A percentile compares a stretch with the other conserved stretches of the same genome.
Conservation (phyloP, 1,139 yeast species). For the Chernovozyma sophiae-reginae region DNA sequence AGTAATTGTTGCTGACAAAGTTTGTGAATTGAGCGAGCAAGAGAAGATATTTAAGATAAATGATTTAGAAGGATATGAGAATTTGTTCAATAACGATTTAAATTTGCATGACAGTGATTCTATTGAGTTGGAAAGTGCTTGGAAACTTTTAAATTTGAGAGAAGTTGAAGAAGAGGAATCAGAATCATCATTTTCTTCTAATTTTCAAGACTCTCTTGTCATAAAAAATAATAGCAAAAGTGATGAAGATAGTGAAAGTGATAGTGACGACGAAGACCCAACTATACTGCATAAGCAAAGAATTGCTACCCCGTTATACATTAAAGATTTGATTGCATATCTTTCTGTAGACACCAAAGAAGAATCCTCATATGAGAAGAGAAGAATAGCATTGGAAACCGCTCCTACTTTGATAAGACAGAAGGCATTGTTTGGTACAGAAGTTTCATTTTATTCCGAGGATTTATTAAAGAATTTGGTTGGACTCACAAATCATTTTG, state of each 20-base stretch:
- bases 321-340: constrained; percentile 59
- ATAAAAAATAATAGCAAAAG: constrained; percentile 1
- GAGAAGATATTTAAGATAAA: constrained; percentile 37
- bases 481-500: constrained; percentile 46
- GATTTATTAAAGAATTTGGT: constrained; percentile 43
- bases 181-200: constrained; percentile 3
- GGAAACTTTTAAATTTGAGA: constrained; percentile 11
- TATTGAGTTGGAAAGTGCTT: constrained; percentile 11
- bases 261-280: constrained; percentile 54
- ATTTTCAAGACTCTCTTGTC: too few relatives aligned
- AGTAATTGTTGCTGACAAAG: constrained; percentile 42
- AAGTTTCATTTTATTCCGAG: constrained; percentile 46
- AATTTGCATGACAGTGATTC: constrained; percentile 6
- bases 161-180: constrained; percentile 1
- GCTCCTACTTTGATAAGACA: constrained; percentile 56
- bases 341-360: constrained; percentile 41
- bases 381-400: constrained; percentile 41
- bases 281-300: constrained; percentile 30
- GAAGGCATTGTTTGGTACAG: constrained; percentile 51
- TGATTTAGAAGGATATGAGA: constrained; percentile 5
- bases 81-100: constrained; percentile 1
- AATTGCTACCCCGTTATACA: constrained; percentile 54
- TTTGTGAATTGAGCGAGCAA: constrained; percentile 31
- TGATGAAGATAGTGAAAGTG: constrained; percentile 30
- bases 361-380: constrained; percentile 48